phyloP scores from a whole-genome alignment of 1,284 basidiomycete genomes.

The Cystobasidium slooffiae region DNA sequence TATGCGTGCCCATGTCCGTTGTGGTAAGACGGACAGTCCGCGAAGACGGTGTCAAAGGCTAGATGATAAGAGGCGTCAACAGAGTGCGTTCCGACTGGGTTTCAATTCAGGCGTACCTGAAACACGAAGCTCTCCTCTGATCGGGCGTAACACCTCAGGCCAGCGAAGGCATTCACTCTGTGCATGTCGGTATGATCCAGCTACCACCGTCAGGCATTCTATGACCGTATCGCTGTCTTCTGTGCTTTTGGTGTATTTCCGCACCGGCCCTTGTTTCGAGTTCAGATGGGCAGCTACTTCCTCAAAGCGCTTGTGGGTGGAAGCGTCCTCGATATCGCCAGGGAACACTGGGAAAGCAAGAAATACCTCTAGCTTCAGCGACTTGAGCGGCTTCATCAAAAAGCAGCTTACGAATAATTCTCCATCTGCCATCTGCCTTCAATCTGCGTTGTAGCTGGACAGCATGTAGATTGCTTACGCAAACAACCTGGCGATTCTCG shows the following conservation, averaged over 20 bases:
- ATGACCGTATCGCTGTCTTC: constrained; percentile 49
- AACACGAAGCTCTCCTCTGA: constrained; percentile 43
- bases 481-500: constrained; percentile 45
- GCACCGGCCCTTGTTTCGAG: constrained; percentile 45
- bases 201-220: constrained; percentile 50
- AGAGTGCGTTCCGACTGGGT: neutral
- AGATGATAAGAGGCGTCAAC: neutral
- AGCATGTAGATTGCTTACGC: constrained; percentile 45
- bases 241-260: constrained; percentile 45
- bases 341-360: constrained; percentile 45
- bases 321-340: constrained; percentile 47
- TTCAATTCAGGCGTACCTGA: constrained; percentile 37
- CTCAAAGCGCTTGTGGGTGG: constrained; percentile 20
- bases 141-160: constrained; percentile 48
- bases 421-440: constrained; percentile 43
- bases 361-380: neutral
- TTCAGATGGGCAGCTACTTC: constrained; percentile 45
- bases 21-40: constrained; percentile 55
- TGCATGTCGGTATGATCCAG: constrained; percentile 44
- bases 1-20: constrained; percentile 55
- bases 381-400: neutral
- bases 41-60: constrained; percentile 50
- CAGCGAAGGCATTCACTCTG: constrained; percentile 46
- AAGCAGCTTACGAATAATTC: constrained; percentile 37
- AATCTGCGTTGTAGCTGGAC: constrained; percentile 45